Percentiles rank a stretch among this genome's conserved stretches.
Evolutionary conservation across 345 rosid species (phyloP).

Genomic region (Jatropha curcas): DNA sequence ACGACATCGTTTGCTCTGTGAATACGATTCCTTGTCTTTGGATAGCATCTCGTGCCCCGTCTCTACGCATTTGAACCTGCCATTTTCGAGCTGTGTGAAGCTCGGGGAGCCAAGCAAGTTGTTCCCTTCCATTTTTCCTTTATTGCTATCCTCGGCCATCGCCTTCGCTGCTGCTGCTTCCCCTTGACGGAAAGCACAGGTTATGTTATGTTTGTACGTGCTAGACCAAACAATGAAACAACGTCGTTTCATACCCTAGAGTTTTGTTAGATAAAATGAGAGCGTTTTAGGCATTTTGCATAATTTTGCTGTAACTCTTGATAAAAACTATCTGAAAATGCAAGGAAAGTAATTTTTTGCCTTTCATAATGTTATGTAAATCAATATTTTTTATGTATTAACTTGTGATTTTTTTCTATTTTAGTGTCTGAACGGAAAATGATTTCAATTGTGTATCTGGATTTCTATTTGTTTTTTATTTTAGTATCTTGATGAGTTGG

Average conservation of each 20-base stretch:
- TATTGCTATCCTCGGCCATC: constrained; percentile 16
- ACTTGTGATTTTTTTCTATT: too few relatives aligned
- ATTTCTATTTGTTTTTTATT: too few relatives aligned
- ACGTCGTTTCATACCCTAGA: neutral
- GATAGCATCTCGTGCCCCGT: constrained; percentile 76
- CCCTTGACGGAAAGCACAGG: neutral
- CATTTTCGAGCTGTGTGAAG: constrained; percentile 58
- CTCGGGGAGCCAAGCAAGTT: constrained; percentile 63
- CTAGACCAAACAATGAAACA: neutral
- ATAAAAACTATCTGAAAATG: too few relatives aligned
- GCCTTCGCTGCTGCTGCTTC: constrained; percentile 9
- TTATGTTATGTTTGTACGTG: neutral
- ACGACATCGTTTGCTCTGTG: constrained; percentile 77
- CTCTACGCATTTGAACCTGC: constrained; percentile 78
- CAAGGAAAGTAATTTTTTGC: too few relatives aligned
- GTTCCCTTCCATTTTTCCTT: constrained; percentile 46
- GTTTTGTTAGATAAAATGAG: too few relatives aligned
- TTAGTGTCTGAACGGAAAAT: too few relatives aligned
- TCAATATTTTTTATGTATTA: too few relatives aligned
- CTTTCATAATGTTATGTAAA: too few relatives aligned
- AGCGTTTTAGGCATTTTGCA: too few relatives aligned
- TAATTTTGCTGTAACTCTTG: too few relatives aligned
- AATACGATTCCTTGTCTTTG: constrained; percentile 66
- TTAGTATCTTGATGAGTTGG: too few relatives aligned
- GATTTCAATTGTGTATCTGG: too few relatives aligned